Percentiles rank a stretch among this genome's conserved stretches.
phyloP scores from a whole-genome alignment of 306 rosid genomes.

The Dalbergia cultrata region DNA sequence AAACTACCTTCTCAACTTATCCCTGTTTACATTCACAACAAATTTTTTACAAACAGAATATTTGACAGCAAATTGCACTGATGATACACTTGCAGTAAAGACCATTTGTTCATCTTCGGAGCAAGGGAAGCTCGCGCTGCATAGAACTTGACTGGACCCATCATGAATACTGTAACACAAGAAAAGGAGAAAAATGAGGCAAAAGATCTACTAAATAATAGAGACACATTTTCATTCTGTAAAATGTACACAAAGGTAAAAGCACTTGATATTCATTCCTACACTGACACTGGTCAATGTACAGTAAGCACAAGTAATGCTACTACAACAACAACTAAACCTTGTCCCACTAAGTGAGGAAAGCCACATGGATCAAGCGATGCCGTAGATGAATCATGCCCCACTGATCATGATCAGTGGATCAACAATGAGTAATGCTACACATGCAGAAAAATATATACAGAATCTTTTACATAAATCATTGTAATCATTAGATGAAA shows the following conservation, averaged over 20 bases:
- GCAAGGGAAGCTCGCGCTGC: conserved; percentile 42
- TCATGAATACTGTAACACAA: conserved; percentile 51
- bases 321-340: no score
- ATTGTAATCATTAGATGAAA: no score
- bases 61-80: conserved; percentile 40
- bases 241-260: conserved; percentile 13
- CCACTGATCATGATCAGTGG: no score
- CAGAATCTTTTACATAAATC: no score
- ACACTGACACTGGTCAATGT: conserved; percentile 16
- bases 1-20: conserved; percentile 37
- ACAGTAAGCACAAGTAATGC: not conserved
- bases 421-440: no score
- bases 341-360: no score
- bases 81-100: conserved; percentile 33
- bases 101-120: conserved; percentile 39
- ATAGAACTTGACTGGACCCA: conserved; percentile 40
- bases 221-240: conserved; percentile 33
- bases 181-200: conserved; percentile 26
- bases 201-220: conserved; percentile 22
- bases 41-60: conserved; percentile 43
- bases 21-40: conserved; percentile 35
- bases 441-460: no score
- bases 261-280: conserved; percentile 17
- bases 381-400: no score
- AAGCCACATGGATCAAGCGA: no score